Conservation (phyloP, 352 stramenopile species). For the Blastocystis sp. region DNA sequence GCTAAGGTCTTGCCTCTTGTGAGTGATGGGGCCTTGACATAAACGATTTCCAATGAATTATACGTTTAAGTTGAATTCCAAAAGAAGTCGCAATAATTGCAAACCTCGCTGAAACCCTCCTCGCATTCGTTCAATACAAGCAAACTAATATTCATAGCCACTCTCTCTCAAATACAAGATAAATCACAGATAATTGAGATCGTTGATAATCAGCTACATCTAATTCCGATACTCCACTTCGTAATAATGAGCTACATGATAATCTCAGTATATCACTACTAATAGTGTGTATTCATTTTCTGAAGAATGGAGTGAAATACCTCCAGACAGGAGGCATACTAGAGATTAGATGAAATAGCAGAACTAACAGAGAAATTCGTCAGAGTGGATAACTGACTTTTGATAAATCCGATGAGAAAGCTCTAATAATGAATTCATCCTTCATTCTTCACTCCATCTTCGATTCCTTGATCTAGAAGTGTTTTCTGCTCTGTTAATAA, state of each 20-base stretch:
- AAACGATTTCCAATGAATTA: background rate
- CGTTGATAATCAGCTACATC: constrained; percentile 38
- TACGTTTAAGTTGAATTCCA: constrained; percentile 52
- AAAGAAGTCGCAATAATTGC: background rate
- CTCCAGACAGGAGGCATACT: background rate
- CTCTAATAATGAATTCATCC: background rate
- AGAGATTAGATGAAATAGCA: background rate
- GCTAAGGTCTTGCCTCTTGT: background rate
- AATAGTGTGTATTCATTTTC: constrained; percentile 12
- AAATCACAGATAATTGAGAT: constrained; percentile 11
- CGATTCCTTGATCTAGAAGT: background rate
- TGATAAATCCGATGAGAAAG: constrained; percentile 1
- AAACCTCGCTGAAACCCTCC: background rate
- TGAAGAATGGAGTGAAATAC: background rate
- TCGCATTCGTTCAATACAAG: constrained; percentile 6
- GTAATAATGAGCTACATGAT: background rate
- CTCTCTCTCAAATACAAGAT: background rate
- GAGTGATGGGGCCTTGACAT: background rate
- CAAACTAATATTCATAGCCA: background rate
- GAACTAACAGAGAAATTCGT: background rate
- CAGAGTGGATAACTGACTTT: background rate
- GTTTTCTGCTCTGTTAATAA: background rate
- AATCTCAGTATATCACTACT: background rate
- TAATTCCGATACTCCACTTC: background rate
- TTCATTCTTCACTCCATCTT: background rate